Percentiles rank a stretch among this genome's conserved stretches.
Conservation (phyloP, 257 asterid genomes). For the Nicotiana attenuata region DNA sequence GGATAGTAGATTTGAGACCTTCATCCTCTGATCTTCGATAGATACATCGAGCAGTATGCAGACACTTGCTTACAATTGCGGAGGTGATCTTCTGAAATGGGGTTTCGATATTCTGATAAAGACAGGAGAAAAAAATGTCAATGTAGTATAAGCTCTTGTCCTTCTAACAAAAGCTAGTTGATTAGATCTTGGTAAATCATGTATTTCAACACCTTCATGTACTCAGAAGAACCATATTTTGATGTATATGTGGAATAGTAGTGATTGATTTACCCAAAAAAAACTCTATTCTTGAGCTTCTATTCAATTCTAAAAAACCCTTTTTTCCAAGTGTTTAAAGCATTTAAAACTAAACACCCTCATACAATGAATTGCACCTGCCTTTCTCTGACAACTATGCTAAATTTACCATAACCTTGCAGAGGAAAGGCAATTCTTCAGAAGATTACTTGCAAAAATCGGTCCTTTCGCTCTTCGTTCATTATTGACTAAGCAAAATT, state of each 20-base stretch:
- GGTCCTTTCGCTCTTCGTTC: neutral
- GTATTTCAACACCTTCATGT: neutral
- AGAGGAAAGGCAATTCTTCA: neutral
- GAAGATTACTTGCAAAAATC: neutral
- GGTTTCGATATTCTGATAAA: neutral
- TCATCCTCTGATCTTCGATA: neutral
- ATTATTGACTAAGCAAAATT: neutral
- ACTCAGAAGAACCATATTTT: neutral
- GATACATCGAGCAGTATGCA: neutral
- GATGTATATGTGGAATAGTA: neutral
- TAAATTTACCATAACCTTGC: neutral
- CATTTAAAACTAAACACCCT: no score
- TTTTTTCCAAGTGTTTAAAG: no score
- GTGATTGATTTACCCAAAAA: neutral
- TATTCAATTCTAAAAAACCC: no score
- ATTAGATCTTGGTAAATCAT: neutral
- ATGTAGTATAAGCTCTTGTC: neutral
- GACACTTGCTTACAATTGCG: neutral
- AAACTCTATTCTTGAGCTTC: no score
- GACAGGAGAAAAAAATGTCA: neutral
- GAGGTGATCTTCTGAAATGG: neutral
- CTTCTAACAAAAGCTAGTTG: neutral
- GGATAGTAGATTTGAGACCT: neutral
- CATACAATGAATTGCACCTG: neutral
- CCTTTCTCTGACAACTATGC: neutral